A percentile compares a stretch with the other conserved stretches of the same genome.
phyloP scores from a whole-genome alignment of 164 flowering plant species.

The Echeveria elegans region DNA sequence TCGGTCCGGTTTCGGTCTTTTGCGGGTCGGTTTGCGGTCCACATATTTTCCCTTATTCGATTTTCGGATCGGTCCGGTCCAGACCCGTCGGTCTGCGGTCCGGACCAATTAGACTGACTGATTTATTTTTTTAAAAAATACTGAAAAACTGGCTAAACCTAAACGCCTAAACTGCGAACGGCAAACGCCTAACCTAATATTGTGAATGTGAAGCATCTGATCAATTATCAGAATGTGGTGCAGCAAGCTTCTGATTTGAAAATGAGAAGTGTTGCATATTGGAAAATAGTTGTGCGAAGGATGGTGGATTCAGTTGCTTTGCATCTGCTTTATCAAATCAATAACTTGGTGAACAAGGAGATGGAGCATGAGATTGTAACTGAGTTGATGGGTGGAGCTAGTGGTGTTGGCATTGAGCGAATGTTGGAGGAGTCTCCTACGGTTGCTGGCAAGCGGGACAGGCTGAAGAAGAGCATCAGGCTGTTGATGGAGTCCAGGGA shows the following conservation, averaged over 20 bases:
- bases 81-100: too few species aligned
- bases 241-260: conserved; percentile 30
- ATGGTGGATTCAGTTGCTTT: conserved; percentile 22
- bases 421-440: conserved; percentile 29
- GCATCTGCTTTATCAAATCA: conserved; percentile 13
- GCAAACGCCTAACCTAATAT: too few species aligned
- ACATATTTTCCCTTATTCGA: too few species aligned
- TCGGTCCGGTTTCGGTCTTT: too few species aligned
- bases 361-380: conserved; percentile 18
- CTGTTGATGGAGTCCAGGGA: conserved; percentile 16
- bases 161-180: too few species aligned
- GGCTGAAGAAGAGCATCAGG: conserved; percentile 22
- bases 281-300: conserved; percentile 26
- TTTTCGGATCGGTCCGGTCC: too few species aligned
- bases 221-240: conserved; percentile 5
- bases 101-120: too few species aligned
- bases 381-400: conserved; percentile 17
- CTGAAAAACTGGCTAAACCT: too few species aligned
- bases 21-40: too few species aligned
- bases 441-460: conserved; percentile 13
- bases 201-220: conserved; percentile 19
- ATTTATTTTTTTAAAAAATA: too few species aligned
- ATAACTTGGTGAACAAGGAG: conserved; percentile 14
- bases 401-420: conserved; percentile 16
- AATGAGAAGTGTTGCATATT: conserved; percentile 23